A percentile compares a stretch with the other conserved stretches of the same genome.
These are phyloP conservation scores for Dryas integrifolia DNA, from an alignment of 331 rosid species.

Conservation along the genomic window DNA sequence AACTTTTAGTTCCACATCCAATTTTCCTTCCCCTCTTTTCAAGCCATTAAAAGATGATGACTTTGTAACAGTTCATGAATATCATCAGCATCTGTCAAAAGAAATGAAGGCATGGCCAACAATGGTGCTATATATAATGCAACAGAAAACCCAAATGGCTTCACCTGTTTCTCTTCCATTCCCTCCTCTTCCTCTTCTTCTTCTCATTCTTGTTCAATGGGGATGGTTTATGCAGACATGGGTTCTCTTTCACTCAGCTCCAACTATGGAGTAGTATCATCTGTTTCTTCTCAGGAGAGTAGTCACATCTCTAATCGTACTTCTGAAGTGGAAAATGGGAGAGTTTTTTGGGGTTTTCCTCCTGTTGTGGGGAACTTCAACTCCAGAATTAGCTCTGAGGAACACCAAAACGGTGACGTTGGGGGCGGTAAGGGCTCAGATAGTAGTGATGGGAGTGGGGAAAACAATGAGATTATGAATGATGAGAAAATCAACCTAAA, in stretches of 20 bases:
- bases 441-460: constrained; percentile 20
- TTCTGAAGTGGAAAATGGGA: constrained; percentile 36
- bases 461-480: constrained; percentile 23
- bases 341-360: constrained; percentile 53
- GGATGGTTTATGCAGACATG: constrained; percentile 52
- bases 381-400: constrained; percentile 37
- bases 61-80: constrained; percentile 26
- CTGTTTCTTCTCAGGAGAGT: constrained; percentile 51
- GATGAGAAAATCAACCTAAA: neutral
- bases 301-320: constrained; percentile 26
- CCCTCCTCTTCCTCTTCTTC: constrained; percentile 19
- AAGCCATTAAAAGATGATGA: constrained; percentile 23
- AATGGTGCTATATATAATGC: constrained; percentile 17
- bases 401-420: constrained; percentile 28
- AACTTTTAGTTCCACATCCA: too few relatives aligned
- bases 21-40: neutral
- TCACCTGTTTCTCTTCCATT: constrained; percentile 26
- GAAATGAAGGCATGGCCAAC: constrained; percentile 44
- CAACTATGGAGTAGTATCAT: constrained; percentile 39
- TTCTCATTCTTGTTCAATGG: constrained; percentile 37
- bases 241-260: constrained; percentile 62
- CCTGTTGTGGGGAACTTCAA: constrained; percentile 33
- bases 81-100: neutral
- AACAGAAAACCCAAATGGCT: constrained; percentile 33
- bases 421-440: constrained; percentile 45